Conservation (phyloP, 331 rosid genomes). For the Rhamnella rubrinervis region DNA sequence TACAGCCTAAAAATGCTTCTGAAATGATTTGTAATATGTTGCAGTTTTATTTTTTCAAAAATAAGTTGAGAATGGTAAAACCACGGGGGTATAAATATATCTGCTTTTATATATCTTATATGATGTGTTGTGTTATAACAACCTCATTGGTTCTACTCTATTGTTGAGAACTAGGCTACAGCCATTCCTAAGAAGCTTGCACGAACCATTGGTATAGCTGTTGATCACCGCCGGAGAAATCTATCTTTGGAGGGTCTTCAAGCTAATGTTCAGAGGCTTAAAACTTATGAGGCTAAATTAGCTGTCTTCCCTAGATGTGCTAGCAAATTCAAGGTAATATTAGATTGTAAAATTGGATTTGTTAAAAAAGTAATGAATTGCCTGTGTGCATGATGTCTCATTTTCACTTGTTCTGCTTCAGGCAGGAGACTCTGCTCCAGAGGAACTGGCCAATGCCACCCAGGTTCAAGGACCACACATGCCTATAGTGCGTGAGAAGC, state of each 20-base stretch:
- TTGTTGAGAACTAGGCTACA: conserved; percentile 46
- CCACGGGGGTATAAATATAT: too few relatives aligned
- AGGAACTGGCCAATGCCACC: conserved; percentile 68
- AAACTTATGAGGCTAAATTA: conserved; percentile 79
- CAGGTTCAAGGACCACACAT: conserved; percentile 67
- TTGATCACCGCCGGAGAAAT: conserved; percentile 75
- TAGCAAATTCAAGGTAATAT: conserved; percentile 60
- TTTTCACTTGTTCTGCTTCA: background rate
- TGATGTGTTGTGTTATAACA: too few relatives aligned
- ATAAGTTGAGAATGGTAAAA: too few relatives aligned
- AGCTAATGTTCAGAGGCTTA: conserved; percentile 70
- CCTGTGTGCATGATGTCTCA: background rate
- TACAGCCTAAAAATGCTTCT: too few relatives aligned
- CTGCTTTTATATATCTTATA: too few relatives aligned
- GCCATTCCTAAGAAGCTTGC: conserved; percentile 73
- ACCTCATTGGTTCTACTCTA: too few relatives aligned
- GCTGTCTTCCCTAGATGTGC: conserved; percentile 77
- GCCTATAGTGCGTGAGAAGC: conserved; percentile 54
- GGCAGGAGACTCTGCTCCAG: conserved; percentile 69
- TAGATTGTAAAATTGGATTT: background rate
- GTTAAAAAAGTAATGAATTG: background rate
- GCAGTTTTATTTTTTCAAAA: too few relatives aligned
- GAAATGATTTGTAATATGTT: background rate
- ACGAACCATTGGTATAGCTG: conserved; percentile 64
- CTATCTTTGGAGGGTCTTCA: conserved; percentile 68